Conservation (phyloP, 1,284 basidiomycete genomes). For the Boletellus deceptivus region DNA sequence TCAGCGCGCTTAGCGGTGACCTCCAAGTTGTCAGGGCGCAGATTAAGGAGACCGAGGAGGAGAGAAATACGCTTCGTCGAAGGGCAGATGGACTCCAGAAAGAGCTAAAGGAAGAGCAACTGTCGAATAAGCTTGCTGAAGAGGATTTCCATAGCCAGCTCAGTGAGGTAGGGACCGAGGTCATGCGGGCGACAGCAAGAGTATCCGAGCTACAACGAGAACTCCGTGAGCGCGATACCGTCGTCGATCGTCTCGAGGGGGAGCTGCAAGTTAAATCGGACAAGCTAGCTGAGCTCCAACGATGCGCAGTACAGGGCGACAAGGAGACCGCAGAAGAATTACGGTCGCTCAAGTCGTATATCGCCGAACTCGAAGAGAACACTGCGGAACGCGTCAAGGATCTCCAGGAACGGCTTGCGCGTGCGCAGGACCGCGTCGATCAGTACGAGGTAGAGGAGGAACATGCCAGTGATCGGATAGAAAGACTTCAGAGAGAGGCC, state of each 20-base stretch:
- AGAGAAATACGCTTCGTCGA: conserved; percentile 40
- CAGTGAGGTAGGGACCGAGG: conserved; percentile 30
- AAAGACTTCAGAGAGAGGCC: conserved; percentile 51
- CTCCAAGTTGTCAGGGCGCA: conserved; percentile 55
- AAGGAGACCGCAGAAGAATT: conserved; percentile 42
- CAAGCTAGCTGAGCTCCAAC: conserved; percentile 36
- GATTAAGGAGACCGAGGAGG: conserved; percentile 34
- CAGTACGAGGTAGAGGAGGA: conserved; percentile 45
- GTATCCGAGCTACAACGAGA: conserved; percentile 37
- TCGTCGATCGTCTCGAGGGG: conserved; percentile 22
- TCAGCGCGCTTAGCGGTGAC: conserved; percentile 51
- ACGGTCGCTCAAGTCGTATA: conserved; percentile 45
- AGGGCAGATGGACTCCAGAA: conserved; percentile 52
- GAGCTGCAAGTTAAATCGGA: conserved; percentile 41
- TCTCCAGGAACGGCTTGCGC: conserved; percentile 51
- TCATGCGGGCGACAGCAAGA: conserved; percentile 29
- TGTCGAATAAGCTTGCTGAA: conserved; percentile 34
- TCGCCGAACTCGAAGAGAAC: conserved; percentile 57
- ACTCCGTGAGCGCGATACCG: conserved; percentile 24
- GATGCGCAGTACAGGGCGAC: conserved; percentile 33
- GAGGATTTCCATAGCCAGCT: conserved; percentile 33
- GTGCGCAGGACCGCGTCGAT: conserved; percentile 46
- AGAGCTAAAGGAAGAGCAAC: conserved; percentile 51
- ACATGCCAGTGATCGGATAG: conserved; percentile 46
- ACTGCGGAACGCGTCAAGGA: conserved; percentile 46